Evolutionary conservation across 169 alveolate species (phyloP).

Genomic region (Toxoplasma gondii): DNA sequence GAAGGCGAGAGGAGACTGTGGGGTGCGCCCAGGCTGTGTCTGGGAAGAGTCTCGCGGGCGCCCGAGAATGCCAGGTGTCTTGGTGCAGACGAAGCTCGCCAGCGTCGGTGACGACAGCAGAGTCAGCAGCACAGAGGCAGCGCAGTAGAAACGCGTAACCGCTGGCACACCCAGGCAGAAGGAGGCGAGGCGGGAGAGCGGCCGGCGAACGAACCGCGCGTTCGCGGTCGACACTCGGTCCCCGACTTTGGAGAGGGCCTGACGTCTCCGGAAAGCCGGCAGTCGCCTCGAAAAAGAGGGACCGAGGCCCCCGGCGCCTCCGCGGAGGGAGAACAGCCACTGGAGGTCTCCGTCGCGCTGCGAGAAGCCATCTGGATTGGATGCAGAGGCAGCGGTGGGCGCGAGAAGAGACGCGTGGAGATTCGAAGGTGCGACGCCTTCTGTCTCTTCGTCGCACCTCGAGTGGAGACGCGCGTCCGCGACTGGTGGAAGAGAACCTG

Average conservation of each 20-base stretch:
- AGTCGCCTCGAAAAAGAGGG: not conserved
- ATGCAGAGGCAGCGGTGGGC: no score
- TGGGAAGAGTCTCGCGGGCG: not conserved
- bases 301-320: not conserved
- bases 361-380: not conserved
- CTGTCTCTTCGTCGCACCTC: no score
- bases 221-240: not conserved
- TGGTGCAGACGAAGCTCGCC: not conserved
- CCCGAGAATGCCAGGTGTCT: not conserved
- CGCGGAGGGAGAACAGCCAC: not conserved
- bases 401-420: no score
- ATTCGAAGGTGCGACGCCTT: no score
- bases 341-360: not conserved
- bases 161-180: not conserved
- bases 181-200: not conserved
- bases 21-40: not conserved
- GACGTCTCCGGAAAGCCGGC: slow-evolving; percentile 8
- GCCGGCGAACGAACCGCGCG: not conserved
- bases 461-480: no score
- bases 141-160: slow-evolving; percentile 3
- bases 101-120: not conserved
- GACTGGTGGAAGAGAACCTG: no score
- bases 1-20: not conserved
- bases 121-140: slow-evolving; percentile 16
- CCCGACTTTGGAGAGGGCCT: not conserved